Percentiles rank a stretch among this genome's conserved stretches.
Conservation (phyloP, 2,329 filamentous ascomycete species). For the Aspergillus unguis region DNA sequence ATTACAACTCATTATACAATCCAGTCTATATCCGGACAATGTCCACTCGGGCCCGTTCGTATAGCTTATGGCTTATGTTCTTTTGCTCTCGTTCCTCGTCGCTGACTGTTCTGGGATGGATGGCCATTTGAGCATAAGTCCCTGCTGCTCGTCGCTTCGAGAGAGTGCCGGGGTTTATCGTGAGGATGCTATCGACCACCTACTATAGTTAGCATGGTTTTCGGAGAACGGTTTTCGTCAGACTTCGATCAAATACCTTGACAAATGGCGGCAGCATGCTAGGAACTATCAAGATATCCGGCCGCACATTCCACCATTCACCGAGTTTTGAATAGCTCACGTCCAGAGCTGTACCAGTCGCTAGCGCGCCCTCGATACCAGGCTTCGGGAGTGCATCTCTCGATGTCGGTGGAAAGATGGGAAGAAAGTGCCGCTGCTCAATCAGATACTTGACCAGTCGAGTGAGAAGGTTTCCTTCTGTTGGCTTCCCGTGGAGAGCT, state of each 20-base stretch:
- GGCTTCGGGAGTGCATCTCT: conserved; percentile 65
- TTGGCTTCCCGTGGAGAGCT: conserved; percentile 55
- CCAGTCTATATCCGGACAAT: conserved; percentile 68
- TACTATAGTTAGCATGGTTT: conserved; percentile 35
- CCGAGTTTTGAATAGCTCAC: conserved; percentile 80
- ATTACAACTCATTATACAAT: conserved; percentile 18
- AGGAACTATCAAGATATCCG: conserved; percentile 79
- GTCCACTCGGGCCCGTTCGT: conserved; percentile 80
- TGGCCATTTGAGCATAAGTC: conserved; percentile 75
- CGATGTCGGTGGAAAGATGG: conserved; percentile 77
- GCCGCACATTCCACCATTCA: conserved; percentile 82
- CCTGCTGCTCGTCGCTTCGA: conserved; percentile 82
- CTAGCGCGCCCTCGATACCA: conserved; percentile 57
- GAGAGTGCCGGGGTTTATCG: conserved; percentile 84
- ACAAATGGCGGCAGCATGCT: conserved; percentile 82
- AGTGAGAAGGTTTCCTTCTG: conserved; percentile 61
- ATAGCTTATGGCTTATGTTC: conserved; percentile 70
- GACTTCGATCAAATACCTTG: conserved; percentile 58
- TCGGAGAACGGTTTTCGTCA: too few species aligned
- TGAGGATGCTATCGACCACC: conserved; percentile 86
- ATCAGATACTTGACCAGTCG: conserved; percentile 75
- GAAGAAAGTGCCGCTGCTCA: conserved; percentile 87
- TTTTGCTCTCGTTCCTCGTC: conserved; percentile 57
- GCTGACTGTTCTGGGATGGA: conserved; percentile 63
- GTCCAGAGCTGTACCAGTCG: conserved; percentile 76